phyloP scores from a whole-genome alignment of 495 filamentous ascomycete genomes.

The Talaromyces stipitatus region DNA sequence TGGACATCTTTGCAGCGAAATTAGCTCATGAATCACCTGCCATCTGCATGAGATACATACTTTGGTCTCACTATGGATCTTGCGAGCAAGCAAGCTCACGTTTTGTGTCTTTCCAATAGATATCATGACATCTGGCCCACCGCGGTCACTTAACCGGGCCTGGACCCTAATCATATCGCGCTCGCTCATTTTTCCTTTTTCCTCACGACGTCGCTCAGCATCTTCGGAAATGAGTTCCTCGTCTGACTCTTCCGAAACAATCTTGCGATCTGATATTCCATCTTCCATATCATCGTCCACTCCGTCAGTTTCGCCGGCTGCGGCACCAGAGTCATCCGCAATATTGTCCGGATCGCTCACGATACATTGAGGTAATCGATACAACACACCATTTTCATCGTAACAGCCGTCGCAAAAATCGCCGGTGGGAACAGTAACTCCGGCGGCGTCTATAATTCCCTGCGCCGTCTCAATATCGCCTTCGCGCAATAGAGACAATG shows the following conservation, averaged over 20 bases:
- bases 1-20: constrained; percentile 27
- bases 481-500: constrained; percentile 54
- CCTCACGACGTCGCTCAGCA: constrained; percentile 52
- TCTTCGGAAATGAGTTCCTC: constrained; percentile 44
- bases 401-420: constrained; percentile 68
- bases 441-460: constrained; percentile 65
- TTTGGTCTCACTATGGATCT: constrained; percentile 54
- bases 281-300: constrained; percentile 37
- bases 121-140: constrained; percentile 55
- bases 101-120: constrained; percentile 51
- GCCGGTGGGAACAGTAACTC: constrained; percentile 69
- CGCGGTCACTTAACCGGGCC: constrained; percentile 64
- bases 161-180: constrained; percentile 49
- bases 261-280: constrained; percentile 40
- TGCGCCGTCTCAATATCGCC: constrained; percentile 67
- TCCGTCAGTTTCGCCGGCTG: constrained; percentile 12
- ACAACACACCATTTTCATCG: constrained; percentile 68
- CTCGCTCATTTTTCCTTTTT: constrained; percentile 51
- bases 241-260: constrained; percentile 35
- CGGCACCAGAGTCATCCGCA: constrained; percentile 22
- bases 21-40: constrained; percentile 6
- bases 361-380: constrained; percentile 68
- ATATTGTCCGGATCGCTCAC: constrained; percentile 70
- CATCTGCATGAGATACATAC: constrained; percentile 37
- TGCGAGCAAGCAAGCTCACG: constrained; percentile 53